A percentile compares a stretch with the other conserved stretches of the same genome.
phyloP scores from a whole-genome alignment of 805 yeast genomes.

The Candida pseudoglaebosa region DNA sequence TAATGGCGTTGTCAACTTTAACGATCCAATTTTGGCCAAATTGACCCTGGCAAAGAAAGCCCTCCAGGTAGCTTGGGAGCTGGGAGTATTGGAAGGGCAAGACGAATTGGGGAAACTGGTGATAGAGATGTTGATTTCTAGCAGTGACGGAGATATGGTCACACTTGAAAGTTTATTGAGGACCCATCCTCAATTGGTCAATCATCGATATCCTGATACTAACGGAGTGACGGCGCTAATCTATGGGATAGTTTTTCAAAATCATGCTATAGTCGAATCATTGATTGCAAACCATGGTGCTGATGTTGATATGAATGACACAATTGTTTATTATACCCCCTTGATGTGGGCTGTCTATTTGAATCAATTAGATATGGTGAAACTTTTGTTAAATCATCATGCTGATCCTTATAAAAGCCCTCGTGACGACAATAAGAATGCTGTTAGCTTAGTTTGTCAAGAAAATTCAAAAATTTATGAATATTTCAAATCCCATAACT shows the following conservation, averaged over 20 bases:
- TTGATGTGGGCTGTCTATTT: conserved; percentile 83
- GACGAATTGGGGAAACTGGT: conserved; percentile 5
- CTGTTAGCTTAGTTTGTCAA: conserved; percentile 54
- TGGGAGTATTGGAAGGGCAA: conserved; percentile 6
- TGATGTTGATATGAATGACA: conserved; percentile 50
- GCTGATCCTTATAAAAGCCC: conserved; percentile 53
- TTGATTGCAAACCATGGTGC: conserved; percentile 40
- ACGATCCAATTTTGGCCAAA: conserved; percentile 26
- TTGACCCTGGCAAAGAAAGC: conserved; percentile 25
- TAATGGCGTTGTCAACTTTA: conserved; percentile 14
- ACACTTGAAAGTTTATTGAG: conserved; percentile 25
- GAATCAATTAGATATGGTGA: conserved; percentile 51
- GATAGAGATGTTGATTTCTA: conserved; percentile 26
- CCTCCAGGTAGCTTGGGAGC: conserved; percentile 14
- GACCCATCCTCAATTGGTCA: conserved; percentile 18
- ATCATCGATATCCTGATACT: conserved; percentile 22
- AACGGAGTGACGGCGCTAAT: conserved; percentile 35
- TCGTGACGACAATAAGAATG: conserved; percentile 38
- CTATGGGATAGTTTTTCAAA: conserved; percentile 54
- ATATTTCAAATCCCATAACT: conserved; percentile 52
- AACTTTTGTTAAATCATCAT: conserved; percentile 54
- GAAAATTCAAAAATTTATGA: conserved; percentile 50
- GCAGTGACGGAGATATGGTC: conserved; percentile 36
- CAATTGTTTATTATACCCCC: conserved; percentile 56
- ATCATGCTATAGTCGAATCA: conserved; percentile 43